Base-by-base conservation (phyloP, 768 basidiomycete genomes). In the Mrakia gelida region DNA sequence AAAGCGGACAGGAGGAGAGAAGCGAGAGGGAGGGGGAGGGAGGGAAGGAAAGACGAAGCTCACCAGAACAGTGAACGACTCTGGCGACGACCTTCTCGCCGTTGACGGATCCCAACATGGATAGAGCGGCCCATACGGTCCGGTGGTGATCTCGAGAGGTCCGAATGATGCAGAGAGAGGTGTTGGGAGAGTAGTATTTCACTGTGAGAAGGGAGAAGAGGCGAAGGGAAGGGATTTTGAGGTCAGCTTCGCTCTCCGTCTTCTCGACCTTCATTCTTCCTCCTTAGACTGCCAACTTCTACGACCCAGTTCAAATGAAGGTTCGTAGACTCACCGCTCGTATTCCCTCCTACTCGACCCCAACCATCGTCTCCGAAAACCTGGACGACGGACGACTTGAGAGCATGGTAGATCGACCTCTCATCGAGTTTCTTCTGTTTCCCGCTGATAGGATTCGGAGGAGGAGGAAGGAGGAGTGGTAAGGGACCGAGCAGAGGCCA, bases 131-230 rank as follows among this genome's bases (percentile, higher is more conserved):
- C 92, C 92, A 93, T 0, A 92, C 91, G 52, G 91, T 88, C 6
- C 87, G 88, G 82, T 93, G 90, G 77, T 92, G 92, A 72, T 93
- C 92, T 74, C 94, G 87, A 43, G 91, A 91, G 41, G 94, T 92
- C 62, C 94, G 91, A 62, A 95, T 88, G 82, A 96, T 94, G 81
- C 91, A 92, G 0, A 95, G 86, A 80, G 91, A 90, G 3, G 93
- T 95, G 21, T 88, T 88, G 0, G 93, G 91, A 0, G 94, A 95
- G 80, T 90, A 92, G 81, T 95, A 95, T 83, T 94, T 93, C 76
- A 95, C 94, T 95, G 81, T 30, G 13, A 63, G 23, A 28, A 23
- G 45, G 7, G n/a, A 54, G 61, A n/a, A 30, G 38, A 41, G 34
- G 8, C 3, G 0, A 28, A 5, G 21, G 21, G 32, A 41, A 34